Evolutionary conservation across 2,329 filamentous ascomycete species (phyloP), one percentile per base, ranked within the genome.

Genomic region (Stagonosporopsis vannaccii): DNA sequence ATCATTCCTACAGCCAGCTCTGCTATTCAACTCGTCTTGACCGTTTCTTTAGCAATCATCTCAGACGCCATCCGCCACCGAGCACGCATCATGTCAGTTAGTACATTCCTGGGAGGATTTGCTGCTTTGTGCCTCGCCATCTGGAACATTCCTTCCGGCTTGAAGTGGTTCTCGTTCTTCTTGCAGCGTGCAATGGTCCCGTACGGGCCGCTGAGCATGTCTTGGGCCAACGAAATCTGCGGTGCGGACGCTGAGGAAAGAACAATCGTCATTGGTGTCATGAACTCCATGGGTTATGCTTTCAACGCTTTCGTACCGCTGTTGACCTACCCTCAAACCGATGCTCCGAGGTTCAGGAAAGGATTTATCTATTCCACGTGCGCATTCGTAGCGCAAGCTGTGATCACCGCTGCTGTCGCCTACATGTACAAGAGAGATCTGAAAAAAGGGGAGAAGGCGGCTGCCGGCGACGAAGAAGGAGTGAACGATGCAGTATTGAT

Each of bases 141-240:
- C 37, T 75, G 70, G 71, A 60, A 47, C 2, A 65, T 75, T 3
- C 70, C 73, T 0, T 56, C 46, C 2, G 69, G 71, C 1, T 48
- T 72, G 9, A 73, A 74, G 26, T 74, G 71, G 73, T 62, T 67
- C 30, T 67, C 71, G 0, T 74, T 72, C 56, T 66, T 72, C 44
- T 59, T 75, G 26, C 66, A 67, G 30, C 61, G 68, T 22, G 67
- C 65, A 6, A 64, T 60, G 3, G 71, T 73, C 1, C 69, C 70
- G 1, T 74, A 71, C 30, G 70, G 72, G 3, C 71, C 71, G 3
- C 63, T 75, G 4, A 65, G 62, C 25, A 72, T 75, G 70, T 71
- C 71, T 6, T 82, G 80, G 80, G 77, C 81, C 11, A 82, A 82
- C 57, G 79, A 82, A 55, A 75, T 80, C 4, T 77, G 78, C 19